phyloP scores from a whole-genome alignment of 78 protist genomes.

The Dictyostelium capitatum region DNA sequence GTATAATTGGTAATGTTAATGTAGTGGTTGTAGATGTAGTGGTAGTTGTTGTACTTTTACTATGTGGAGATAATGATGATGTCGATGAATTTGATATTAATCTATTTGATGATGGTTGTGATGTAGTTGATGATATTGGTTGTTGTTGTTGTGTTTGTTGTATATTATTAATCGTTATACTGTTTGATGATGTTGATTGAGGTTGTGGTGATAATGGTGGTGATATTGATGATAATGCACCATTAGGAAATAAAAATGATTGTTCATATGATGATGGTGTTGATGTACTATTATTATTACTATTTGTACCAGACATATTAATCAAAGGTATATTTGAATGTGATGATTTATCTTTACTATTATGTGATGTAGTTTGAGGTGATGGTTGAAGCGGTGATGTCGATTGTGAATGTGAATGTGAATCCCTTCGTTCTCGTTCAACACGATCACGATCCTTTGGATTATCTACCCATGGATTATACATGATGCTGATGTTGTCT shows the following conservation, averaged over 20 bases:
- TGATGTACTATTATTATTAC: background rate
- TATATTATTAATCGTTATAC: background rate
- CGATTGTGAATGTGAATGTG: background rate
- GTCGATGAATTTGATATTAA: background rate
- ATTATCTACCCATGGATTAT: conserved; percentile 25
- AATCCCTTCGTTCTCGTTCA: background rate
- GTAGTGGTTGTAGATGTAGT: background rate
- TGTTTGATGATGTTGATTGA: background rate
- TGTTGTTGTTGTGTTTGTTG: background rate
- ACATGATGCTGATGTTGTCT: background rate
- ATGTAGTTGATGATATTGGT: background rate
- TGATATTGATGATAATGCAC: conserved; percentile 1
- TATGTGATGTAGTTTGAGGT: background rate
- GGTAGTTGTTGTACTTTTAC: background rate
- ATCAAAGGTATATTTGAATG: background rate
- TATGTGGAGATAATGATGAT: background rate
- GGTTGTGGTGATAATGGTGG: conserved; percentile 25
- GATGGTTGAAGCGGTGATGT: conserved; percentile 1
- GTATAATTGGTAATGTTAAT: conserved; percentile 1
- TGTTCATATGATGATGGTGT: background rate
- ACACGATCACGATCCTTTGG: conserved; percentile 13
- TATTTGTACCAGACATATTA: background rate
- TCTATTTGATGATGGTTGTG: background rate
- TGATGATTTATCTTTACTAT: background rate
- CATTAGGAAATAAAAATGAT: background rate